Conservation (phyloP, 352 stramenopile genomes). For the Globisporangium echinulatum region DNA sequence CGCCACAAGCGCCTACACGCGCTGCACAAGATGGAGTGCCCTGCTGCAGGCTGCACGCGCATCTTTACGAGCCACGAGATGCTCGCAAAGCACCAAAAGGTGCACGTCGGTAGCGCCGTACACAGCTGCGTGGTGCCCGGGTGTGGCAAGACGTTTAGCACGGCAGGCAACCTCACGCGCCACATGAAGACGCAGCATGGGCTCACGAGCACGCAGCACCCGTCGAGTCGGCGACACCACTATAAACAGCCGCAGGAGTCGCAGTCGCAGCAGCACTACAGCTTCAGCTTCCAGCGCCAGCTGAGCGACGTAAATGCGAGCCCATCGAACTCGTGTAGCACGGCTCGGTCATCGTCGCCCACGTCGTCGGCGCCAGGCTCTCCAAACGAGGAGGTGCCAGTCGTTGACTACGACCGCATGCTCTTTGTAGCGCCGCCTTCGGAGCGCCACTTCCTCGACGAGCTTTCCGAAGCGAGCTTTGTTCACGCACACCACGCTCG, state of each 20-base stretch:
- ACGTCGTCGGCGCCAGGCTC: conserved; percentile 11
- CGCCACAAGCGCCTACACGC: conserved; percentile 22
- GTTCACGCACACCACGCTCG: neutral
- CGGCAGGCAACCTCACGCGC: conserved; percentile 56
- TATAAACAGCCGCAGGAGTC: too few relatives aligned
- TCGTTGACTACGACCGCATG: conserved; percentile 36
- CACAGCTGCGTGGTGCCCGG: conserved; percentile 21
- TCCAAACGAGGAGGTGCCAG: conserved; percentile 24
- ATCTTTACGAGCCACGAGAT: conserved; percentile 9
- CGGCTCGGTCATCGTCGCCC: neutral
- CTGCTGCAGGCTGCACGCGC: conserved; percentile 4
- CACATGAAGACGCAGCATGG: conserved; percentile 58
- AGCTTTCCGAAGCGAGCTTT: neutral
- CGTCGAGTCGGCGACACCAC: conserved; percentile 9
- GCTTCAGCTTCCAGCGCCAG: neutral
- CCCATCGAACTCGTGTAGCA: neutral
- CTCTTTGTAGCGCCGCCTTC: conserved; percentile 24
- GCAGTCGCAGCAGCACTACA: neutral
- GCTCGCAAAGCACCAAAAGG: conserved; percentile 9
- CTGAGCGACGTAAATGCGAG: neutral
- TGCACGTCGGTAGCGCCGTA: conserved; percentile 11
- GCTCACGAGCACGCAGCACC: conserved; percentile 8
- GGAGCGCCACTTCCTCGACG: conserved; percentile 14
- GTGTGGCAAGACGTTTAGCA: conserved; percentile 64
- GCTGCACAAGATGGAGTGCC: conserved; percentile 7